Evolutionary conservation across 2,329 filamentous ascomycete species (phyloP), one percentile per base, ranked within the genome.

Genomic region (Scedosporium minutisporum): DNA sequence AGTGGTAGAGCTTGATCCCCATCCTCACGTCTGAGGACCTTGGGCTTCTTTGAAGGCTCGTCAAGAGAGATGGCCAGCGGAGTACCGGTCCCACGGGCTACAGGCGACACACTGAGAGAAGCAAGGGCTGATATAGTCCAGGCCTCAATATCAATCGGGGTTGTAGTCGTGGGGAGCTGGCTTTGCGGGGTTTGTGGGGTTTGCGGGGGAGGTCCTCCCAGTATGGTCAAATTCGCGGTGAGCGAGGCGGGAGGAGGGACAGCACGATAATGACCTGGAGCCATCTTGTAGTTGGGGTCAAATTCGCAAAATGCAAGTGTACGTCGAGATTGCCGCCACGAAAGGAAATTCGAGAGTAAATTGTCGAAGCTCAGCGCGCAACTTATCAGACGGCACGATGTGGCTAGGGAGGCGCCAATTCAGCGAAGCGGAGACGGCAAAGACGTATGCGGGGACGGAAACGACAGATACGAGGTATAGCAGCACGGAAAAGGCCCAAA

Each of bases 61-160:
- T 85, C 84, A 72, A 96, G 83, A 1, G 90, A 87, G 67, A 96
- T 95, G 58, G 87, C 80, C 61, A 96, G 80, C 4, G 86, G 80
- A 29, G 83, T 80, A 57, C 85, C 83, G 2, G 84, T 84, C 62
- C 86, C 86, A 58, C 80, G 79, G n/a, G 81, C 80, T 27, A 78
- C 70, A 9, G 83, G 78, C 0, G 83, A 81, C 51, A 87, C 75
- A 69, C 76, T 81, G 55, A 82, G 80, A 55, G 79, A 81, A 68
- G 82, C 76, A 57, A 86, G 78, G 5, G 84, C 82, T 18, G 79
- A 80, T 61, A 82, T 76, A 14, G 87, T 86, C 88, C 88, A 90
- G 41, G 85, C 80, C 65, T 87, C 87, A 64, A 90, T 86, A 65
- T 88, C 83, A 62, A 84, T 76, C 60, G 64, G 60, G 46, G 60